These are phyloP conservation scores for Hanseniaspora hatyaiensis DNA, from an alignment of 805 yeast species.

Conservation along the genomic window DNA sequence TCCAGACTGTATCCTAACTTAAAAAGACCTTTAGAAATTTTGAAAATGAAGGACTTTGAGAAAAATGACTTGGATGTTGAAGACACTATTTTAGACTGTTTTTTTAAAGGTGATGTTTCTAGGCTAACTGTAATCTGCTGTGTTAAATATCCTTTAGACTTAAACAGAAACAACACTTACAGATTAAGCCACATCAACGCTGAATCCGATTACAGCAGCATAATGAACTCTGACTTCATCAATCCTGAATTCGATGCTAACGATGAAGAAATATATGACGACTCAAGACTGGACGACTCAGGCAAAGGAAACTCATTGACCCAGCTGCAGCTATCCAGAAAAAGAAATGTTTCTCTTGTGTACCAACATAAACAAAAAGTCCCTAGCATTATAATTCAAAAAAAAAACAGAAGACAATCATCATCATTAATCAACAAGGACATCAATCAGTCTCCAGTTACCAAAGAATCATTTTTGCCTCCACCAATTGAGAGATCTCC, in stretches of 20 bases:
- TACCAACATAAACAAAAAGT: slow-evolving; percentile 8
- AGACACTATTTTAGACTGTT: slow-evolving; percentile 52
- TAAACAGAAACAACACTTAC: slow-evolving; percentile 16
- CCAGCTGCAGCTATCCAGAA: slow-evolving; percentile 15
- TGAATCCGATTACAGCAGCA: neutral
- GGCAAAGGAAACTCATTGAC: slow-evolving; percentile 10
- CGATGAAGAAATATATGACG: neutral
- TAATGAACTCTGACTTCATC: slow-evolving; percentile 3
- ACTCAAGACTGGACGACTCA: no score
- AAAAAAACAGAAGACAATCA: slow-evolving; percentile 20
- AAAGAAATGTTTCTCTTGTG: slow-evolving; percentile 15
- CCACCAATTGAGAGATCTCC: slow-evolving; percentile 33
- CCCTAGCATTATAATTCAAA: slow-evolving; percentile 23
- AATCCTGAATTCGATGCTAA: slow-evolving; percentile 1
- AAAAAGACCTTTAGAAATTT: slow-evolving; percentile 42
- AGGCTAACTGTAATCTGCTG: slow-evolving; percentile 39
- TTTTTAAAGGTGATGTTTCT: slow-evolving; percentile 29
- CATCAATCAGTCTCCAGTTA: slow-evolving; percentile 9
- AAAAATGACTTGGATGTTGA: slow-evolving; percentile 75
- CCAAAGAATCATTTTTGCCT: slow-evolving; percentile 27
- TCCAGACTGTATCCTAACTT: slow-evolving; percentile 50
- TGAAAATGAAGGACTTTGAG: slow-evolving; percentile 53
- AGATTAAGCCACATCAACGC: slow-evolving; percentile 1
- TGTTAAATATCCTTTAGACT: slow-evolving; percentile 32
- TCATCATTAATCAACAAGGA: slow-evolving; percentile 15